Percentiles rank a stretch among this genome's conserved stretches.
These are phyloP conservation scores for Cucurbitaria berberidis DNA, from an alignment of 2,329 filamentous ascomycete genomes.

Conservation along the genomic window DNA sequence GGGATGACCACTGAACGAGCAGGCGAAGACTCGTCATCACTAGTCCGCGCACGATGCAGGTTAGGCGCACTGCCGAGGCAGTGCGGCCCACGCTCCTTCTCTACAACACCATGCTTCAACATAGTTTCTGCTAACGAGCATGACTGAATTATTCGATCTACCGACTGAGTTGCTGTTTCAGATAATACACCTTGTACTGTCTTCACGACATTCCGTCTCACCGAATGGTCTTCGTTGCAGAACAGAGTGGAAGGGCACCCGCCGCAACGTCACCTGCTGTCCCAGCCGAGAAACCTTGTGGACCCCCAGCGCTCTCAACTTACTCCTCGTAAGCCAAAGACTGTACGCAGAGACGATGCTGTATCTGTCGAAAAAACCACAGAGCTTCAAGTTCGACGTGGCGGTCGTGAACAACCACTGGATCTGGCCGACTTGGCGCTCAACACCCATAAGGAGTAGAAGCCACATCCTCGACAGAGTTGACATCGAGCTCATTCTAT, in stretches of 20 bases:
- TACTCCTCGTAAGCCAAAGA: constrained; percentile 7
- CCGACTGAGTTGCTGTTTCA: constrained; percentile 17
- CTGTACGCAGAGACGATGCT: constrained; percentile 9
- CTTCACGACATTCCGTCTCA: not conserved
- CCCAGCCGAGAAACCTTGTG: not conserved
- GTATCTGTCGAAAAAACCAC: constrained; percentile 6
- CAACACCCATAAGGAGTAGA: constrained; percentile 4
- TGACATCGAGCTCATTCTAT: constrained; percentile 14
- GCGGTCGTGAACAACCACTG: constrained; percentile 19
- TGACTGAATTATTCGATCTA: constrained; percentile 12
- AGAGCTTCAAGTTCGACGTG: constrained; percentile 14
- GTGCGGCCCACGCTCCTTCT: not conserved
- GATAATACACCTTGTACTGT: constrained; percentile 10
- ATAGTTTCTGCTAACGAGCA: not conserved
- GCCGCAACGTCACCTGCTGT: constrained; percentile 8
- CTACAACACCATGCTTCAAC: not conserved
- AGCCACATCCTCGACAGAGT: constrained; percentile 4
- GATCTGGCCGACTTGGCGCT: constrained; percentile 22
- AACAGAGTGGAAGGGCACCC: not conserved
- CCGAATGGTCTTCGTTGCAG: constrained; percentile 6
- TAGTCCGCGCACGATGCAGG: not conserved
- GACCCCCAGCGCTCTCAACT: not conserved
- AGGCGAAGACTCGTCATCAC: not conserved
- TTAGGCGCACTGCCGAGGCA: not conserved
- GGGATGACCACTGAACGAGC: not conserved